Evolutionary conservation across 164 flowering plant genomes (phyloP), one percentile per base, ranked within the genome.

Genomic region (Vitis labrusca): DNA sequence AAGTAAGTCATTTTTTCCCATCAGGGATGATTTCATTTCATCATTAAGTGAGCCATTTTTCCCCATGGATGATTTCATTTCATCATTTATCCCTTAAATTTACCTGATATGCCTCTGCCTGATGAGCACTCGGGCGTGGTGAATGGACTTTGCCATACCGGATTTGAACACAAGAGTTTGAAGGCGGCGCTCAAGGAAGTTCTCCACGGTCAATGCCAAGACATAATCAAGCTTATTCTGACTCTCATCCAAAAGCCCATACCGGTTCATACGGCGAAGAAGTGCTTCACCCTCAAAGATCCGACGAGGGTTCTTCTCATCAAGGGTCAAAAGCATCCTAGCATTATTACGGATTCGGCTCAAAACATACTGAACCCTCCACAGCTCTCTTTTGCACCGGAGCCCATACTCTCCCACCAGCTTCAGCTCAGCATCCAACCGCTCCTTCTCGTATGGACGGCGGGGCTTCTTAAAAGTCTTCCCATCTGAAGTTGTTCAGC

Each of bases 221-320:
- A 81, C 81, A 68, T 79, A 82, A 82, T 84, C 85, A 30, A 83
- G 86, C 75, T 79, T 82, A 73, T 80, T 82, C 75, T 79, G 81
- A 52, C 74, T 75, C 74, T 82, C 83, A 48, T 82, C 83, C 73
- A 80, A 48, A 19, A 80, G 83, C 53, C 85, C 81, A 59, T 80
- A 80, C 5, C 77, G 62, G 60, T 79, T 72, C 83, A 82, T 82
- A 73, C 85, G 56, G 7, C 80, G 75, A 8, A 78, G 80, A 60
- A 78, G 78, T 3, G 82, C 79, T 61, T 81, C 82, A 50, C 80
- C 84, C 69, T 81, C 82, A 59, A 76, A 81, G 37, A 81, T 78
- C 47, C 82, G 69, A 13, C 82, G 79, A 7, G 79, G 76, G 66
- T 81, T 73, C 78, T 78, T 81, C 75, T 78, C 84, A 47, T 81